phyloP scores from a whole-genome alignment of 345 rosid genomes.

The Salix viminalis region DNA sequence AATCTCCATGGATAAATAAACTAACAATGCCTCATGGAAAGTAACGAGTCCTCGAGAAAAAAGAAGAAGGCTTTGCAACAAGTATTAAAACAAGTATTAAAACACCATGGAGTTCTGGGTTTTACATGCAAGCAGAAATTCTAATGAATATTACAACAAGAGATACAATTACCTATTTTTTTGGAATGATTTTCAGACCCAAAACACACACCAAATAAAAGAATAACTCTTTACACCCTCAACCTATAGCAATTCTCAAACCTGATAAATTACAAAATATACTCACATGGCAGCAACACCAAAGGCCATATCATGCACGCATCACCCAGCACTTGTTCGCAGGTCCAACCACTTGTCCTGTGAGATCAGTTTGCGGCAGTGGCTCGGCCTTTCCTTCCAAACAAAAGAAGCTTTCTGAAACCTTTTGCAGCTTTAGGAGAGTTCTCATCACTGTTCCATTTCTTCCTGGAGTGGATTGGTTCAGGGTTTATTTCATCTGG shows the following conservation, averaged over 20 bases:
- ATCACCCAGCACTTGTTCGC: not conserved
- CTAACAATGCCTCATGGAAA: not conserved
- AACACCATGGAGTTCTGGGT: not conserved
- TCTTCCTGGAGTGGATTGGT: conserved; percentile 60
- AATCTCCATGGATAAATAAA: not conserved
- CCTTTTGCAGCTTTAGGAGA: conserved; percentile 80
- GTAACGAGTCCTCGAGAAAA: not conserved
- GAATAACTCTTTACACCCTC: conserved; percentile 16
- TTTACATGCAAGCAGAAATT: conserved; percentile 6
- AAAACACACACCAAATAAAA: not conserved
- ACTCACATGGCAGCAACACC: conserved; percentile 27
- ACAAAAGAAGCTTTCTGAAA: conserved; percentile 80
- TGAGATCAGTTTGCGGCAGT: conserved; percentile 19
- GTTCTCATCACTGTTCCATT: conserved; percentile 68
- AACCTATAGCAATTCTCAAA: not conserved
- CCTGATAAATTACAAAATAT: conserved; percentile 19
- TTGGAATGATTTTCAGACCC: not conserved
- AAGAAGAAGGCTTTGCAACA: not conserved
- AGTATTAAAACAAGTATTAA: not conserved
- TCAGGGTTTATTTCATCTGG: conserved; percentile 43
- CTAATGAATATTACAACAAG: conserved; percentile 3
- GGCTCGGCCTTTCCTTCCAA: conserved; percentile 53
- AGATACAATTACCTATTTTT: not conserved
- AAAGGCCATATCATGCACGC: conserved; percentile 33
- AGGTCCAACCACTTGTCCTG: not conserved